These are phyloP conservation scores for Starmerella bombi DNA, from an alignment of 805 yeast species.

Conservation along the genomic window DNA sequence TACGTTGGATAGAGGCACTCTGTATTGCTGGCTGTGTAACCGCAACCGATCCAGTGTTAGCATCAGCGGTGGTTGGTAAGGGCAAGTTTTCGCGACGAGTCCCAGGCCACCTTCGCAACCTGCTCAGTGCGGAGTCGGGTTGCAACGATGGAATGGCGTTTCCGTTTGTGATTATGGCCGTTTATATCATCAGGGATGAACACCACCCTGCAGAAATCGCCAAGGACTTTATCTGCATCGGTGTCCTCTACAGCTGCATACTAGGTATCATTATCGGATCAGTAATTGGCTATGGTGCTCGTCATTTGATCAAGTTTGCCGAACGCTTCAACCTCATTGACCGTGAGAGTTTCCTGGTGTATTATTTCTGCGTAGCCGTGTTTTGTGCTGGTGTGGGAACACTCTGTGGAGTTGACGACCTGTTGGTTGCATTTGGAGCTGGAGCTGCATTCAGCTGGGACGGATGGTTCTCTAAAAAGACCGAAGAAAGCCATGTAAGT, in stretches of 20 bases:
- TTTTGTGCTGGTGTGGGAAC: constrained; percentile 85
- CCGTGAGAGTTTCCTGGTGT: constrained; percentile 76
- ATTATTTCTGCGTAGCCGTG: constrained; percentile 68
- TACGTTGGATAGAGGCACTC: constrained; percentile 58
- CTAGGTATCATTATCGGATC: constrained; percentile 69
- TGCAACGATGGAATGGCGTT: constrained; percentile 95
- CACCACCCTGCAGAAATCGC: constrained; percentile 57
- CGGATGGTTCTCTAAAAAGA: constrained; percentile 71
- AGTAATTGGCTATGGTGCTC: constrained; percentile 54
- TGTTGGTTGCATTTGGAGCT: constrained; percentile 79
- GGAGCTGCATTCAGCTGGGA: constrained; percentile 93
- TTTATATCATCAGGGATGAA: constrained; percentile 52
- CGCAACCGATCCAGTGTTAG: constrained; percentile 90
- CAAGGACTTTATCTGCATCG: constrained; percentile 65
- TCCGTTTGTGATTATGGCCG: constrained; percentile 64
- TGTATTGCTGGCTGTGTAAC: constrained; percentile 78
- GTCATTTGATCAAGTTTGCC: constrained; percentile 62
- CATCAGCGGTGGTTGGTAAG: constrained; percentile 90
- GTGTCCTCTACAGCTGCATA: constrained; percentile 67
- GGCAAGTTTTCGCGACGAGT: constrained; percentile 84
- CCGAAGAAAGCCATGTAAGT: constrained; percentile 76
- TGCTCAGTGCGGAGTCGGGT: constrained; percentile 75
- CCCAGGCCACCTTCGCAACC: constrained; percentile 80
- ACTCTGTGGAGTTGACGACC: constrained; percentile 76
- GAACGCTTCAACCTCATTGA: constrained; percentile 59